Percentiles rank a stretch among this genome's conserved stretches.
Evolutionary conservation across 1,284 basidiomycete genomes (phyloP).

Genomic region (Clitocybe nebularis): DNA sequence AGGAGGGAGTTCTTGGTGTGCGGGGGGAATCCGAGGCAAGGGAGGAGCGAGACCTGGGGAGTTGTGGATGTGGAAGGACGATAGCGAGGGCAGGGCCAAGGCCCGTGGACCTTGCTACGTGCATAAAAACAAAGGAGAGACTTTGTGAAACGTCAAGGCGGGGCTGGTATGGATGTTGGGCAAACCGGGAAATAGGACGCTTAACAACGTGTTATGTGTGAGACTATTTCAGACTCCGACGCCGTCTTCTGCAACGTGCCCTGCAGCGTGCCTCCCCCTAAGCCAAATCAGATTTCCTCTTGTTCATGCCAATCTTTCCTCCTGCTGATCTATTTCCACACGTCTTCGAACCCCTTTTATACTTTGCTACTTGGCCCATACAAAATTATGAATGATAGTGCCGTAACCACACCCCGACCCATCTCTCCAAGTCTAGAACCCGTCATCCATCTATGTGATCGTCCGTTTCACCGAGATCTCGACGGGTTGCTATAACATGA

Average conservation of each 20-base stretch:
- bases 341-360: too few relatives aligned
- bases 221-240: constrained; percentile 17
- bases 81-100: constrained; percentile 44
- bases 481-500: too few relatives aligned
- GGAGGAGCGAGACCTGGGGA: constrained; percentile 39
- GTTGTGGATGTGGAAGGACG: constrained; percentile 49
- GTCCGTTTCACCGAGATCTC: too few relatives aligned
- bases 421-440: too few relatives aligned
- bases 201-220: constrained; percentile 15
- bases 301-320: constrained; percentile 3
- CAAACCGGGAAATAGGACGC: constrained; percentile 2
- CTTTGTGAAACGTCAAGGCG: constrained; percentile 9
- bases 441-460: too few relatives aligned
- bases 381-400: too few relatives aligned
- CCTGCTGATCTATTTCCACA: too few relatives aligned
- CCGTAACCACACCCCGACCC: too few relatives aligned
- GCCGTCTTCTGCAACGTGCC: constrained; percentile 28
- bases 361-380: too few relatives aligned
- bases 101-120: constrained; percentile 23
- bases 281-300: background rate
- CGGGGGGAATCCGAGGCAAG: constrained; percentile 41
- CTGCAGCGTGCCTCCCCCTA: constrained; percentile 25
- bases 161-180: constrained; percentile 2
- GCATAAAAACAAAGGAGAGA: constrained; percentile 20
- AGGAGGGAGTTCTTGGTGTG: constrained; percentile 41